Base-by-base conservation (phyloP, 1,284 basidiomycete species). In the Uromyces viciae-fabae region DNA sequence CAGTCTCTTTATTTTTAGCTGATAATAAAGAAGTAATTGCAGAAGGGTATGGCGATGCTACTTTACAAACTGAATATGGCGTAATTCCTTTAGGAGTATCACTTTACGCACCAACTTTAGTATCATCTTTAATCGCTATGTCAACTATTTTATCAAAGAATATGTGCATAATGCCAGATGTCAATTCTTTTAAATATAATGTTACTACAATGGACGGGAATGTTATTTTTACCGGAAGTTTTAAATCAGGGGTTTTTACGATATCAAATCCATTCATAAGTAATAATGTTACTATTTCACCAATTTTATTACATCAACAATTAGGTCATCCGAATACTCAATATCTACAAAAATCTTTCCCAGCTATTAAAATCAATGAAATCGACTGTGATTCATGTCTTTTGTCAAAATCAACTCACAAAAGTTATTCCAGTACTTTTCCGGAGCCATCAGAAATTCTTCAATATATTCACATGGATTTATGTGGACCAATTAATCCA, bases 1-100 rank as follows among this genome's bases (percentile, higher is more conserved):
- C 62, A 5, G 40, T 64, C 36, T 11, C 40, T 11, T 25, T 66
- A n/a, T 42, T 7, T 11, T 33, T 66, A 2, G 62, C 62, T 3
- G 62, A 64, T 64, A 38, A 38, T 2, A 36, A 64, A 38, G 42
- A 64, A 40, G 42, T 64, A 31, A 28, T 38, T 9, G 62, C 62
- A 38, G 62, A 64, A 64, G 62, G 62, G 11, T 64, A 64, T 64
- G 62, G 62, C 7, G 62, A 64, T 40, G 62, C 62, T 38, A 22
- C 22, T 19, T 8, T 64, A 22, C 8, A 3, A 22, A 64, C 62
- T 19, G 42, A 33, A 4, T 38, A 2, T 7, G 62, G 62, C 8
- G 36, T 38, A 22, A 14, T 64, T 11, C 22, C 42, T 64, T 28
- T 64, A 8, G 62, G 31, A 3, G 42, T 33, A 17, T 64, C 22